Evolutionary conservation across 2,329 filamentous ascomycete species (phyloP), one percentile per base, ranked within the genome.

Genomic region (Colletotrichum chrysophilum): DNA sequence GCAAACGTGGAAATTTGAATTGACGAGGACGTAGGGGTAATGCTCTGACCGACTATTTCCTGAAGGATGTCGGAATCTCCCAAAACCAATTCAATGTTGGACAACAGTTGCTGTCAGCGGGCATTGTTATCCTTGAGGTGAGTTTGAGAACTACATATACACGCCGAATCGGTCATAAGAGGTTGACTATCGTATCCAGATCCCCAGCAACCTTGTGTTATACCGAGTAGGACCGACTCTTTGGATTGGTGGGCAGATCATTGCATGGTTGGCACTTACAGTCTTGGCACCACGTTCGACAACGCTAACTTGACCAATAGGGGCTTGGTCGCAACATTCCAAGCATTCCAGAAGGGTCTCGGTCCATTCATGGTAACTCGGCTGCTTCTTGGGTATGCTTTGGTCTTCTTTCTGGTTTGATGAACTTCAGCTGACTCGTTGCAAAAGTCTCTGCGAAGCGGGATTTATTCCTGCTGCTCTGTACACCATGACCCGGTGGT

Each of bases 21-120:
- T 76, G 62, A 76, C 5, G 6, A 4, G 2, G 8, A 16, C 4
- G 13, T 16, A 77, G 76, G 34, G 76, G 76, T 7, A 77, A 77
- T 36, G 76, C 76, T 10, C 69, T 77, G 60, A 77, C 76, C 18
- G 76, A 77, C 30, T 75, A 69, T 16, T 88, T 91, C 78, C 86
- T 89, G 60, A 79, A 84, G 24, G 89, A 91, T 77, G 84, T 91
- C 24, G 81, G 84, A 18, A 86, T 91, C 76, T 85, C 84, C 4
- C 88, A 88, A 7, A 86, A 90, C 74, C 86, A 90, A 76, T 86
- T 89, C 80, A 90, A 90, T 64, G 81, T 89, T 36, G 89, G 89
- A 5, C 86, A 88, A 28, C 87, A 89, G 74, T 82, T 91, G 73
- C 82, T 90, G 2, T 89, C 87, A 0, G 83, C 88, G 2, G 87